Conservation (phyloP, 2,329 filamentous ascomycete genomes). For the Whalleya microplaca region DNA sequence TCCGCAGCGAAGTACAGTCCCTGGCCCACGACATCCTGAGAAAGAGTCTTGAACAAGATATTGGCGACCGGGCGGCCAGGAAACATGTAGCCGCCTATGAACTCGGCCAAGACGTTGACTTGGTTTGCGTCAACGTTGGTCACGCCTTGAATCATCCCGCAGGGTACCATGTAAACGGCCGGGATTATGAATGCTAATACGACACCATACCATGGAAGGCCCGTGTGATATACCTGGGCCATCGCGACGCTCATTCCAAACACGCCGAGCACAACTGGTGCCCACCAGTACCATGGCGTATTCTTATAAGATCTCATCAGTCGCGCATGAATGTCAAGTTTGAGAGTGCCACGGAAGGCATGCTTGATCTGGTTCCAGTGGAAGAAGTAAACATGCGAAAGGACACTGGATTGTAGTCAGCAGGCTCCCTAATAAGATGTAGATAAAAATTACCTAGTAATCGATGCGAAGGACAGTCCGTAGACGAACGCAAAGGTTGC, state of each 20-base stretch:
- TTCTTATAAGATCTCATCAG: conserved; percentile 45
- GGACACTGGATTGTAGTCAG: conserved; percentile 27
- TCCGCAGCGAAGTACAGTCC: conserved; percentile 52
- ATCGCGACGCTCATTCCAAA: conserved; percentile 33
- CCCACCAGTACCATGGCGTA: conserved; percentile 52
- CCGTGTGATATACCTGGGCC: conserved; percentile 44
- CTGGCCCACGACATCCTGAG: conserved; percentile 46
- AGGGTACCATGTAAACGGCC: conserved; percentile 49
- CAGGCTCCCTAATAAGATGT: neutral
- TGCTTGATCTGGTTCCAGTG: conserved; percentile 50
- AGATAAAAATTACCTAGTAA: conserved; percentile 28
- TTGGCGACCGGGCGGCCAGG: conserved; percentile 50
- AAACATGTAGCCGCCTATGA: conserved; percentile 52
- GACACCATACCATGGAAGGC: conserved; percentile 49
- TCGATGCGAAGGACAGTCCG: conserved; percentile 35
- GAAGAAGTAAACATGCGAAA: conserved; percentile 50
- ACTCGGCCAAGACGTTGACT: conserved; percentile 51
- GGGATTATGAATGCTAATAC: conserved; percentile 49
- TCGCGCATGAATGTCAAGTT: conserved; percentile 46
- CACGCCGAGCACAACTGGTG: conserved; percentile 38
- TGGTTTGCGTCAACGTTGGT: conserved; percentile 54
- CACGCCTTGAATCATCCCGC: conserved; percentile 51
- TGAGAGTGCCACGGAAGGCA: conserved; percentile 33
- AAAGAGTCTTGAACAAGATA: conserved; percentile 49
- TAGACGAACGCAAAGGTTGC: conserved; percentile 35